Evolutionary conservation across 345 rosid species (phyloP).

Genomic region (Lepidium aucheri): DNA sequence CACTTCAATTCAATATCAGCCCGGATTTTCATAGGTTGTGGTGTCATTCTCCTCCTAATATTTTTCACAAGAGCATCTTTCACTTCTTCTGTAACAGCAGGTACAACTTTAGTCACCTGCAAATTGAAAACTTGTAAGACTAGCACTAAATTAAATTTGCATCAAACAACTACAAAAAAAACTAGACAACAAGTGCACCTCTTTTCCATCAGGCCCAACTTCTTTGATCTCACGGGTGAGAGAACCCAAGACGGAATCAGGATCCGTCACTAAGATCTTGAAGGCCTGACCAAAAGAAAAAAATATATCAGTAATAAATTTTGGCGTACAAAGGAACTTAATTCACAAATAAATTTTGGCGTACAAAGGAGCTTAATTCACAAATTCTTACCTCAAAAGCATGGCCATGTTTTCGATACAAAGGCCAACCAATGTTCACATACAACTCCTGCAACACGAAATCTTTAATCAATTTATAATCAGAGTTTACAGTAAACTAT

Average conservation of each 20-base stretch:
- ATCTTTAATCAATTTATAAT: not conserved
- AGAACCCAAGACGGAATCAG: slow-evolving; percentile 66
- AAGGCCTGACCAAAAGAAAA: slow-evolving; percentile 55
- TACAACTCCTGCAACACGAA: slow-evolving; percentile 61
- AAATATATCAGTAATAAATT: not conserved
- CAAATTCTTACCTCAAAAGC: slow-evolving; percentile 78
- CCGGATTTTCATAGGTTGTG: slow-evolving; percentile 86
- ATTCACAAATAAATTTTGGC: not conserved
- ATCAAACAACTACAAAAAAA: not conserved
- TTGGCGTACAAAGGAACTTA: not conserved
- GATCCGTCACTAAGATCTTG: slow-evolving; percentile 84
- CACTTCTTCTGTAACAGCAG: slow-evolving; percentile 81
- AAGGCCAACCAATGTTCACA: slow-evolving; percentile 83
- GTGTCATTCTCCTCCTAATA: slow-evolving; percentile 95
- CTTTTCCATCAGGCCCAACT: slow-evolving; percentile 80
- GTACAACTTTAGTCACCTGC: slow-evolving; percentile 73
- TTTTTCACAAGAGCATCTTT: slow-evolving; percentile 79
- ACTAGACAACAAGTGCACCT: slow-evolving; percentile 38
- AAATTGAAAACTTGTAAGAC: not conserved
- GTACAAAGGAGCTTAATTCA: not conserved
- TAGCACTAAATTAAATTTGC: not conserved
- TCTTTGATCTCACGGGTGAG: slow-evolving; percentile 87
- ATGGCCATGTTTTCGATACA: slow-evolving; percentile 86
- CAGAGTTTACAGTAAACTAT: not conserved
- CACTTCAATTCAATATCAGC: slow-evolving; percentile 97